phyloP scores from a whole-genome alignment of 2,329 filamentous ascomycete genomes.

The Juglanconis sp. region DNA sequence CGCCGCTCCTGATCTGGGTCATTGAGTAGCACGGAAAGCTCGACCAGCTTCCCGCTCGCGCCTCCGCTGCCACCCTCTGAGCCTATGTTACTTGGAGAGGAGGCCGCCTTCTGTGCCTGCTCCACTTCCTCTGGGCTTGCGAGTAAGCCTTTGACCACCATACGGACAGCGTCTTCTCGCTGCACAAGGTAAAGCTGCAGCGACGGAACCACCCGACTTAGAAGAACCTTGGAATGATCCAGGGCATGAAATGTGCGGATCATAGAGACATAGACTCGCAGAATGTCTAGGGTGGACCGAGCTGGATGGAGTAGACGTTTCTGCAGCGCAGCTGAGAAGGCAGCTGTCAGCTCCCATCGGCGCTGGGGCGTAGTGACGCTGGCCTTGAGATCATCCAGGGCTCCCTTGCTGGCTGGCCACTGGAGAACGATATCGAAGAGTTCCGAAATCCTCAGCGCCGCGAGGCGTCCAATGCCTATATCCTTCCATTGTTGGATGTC shows the following conservation, averaged over 20 bases:
- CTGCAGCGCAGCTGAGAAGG: constrained; percentile 64
- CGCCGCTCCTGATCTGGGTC: constrained; percentile 55
- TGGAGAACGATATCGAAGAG: constrained; percentile 76
- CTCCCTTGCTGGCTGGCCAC: constrained; percentile 70
- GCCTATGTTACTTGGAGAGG: not conserved
- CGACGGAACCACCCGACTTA: constrained; percentile 70
- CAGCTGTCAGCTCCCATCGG: constrained; percentile 66
- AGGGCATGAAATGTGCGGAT: constrained; percentile 74
- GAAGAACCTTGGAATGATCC: constrained; percentile 73
- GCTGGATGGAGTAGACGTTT: constrained; percentile 70
- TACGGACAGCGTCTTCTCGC: constrained; percentile 70
- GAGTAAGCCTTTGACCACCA: constrained; percentile 72
- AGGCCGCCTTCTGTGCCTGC: constrained; percentile 23
- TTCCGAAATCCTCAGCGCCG: constrained; percentile 65
- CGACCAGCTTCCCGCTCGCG: constrained; percentile 50
- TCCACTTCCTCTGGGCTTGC: constrained; percentile 53
- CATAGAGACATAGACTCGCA: constrained; percentile 75
- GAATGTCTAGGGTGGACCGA: constrained; percentile 70
- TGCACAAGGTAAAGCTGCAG: constrained; percentile 74
- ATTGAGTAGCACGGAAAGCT: constrained; percentile 65
- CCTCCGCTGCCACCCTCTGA: not conserved
- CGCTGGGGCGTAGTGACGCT: constrained; percentile 66
- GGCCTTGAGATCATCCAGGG: constrained; percentile 70
- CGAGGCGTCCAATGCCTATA: constrained; percentile 65
- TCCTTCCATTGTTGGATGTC: constrained; percentile 69